phyloP scores from a whole-genome alignment of 2,329 filamentous ascomycete genomes.

The Microdochium paspali region DNA sequence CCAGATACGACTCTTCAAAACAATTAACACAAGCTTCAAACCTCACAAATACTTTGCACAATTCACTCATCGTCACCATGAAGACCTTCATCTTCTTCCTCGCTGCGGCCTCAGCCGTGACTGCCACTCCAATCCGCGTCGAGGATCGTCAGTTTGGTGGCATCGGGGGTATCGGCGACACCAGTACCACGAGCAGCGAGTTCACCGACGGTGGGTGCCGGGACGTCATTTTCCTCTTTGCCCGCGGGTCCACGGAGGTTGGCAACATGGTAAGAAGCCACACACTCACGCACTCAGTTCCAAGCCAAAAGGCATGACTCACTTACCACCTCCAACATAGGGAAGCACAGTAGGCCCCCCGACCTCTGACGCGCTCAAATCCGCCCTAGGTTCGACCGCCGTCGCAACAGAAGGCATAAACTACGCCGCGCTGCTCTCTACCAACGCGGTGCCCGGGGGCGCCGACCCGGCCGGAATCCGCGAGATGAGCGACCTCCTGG shows the following conservation, averaged over 20 bases:
- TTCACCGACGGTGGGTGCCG: slow-evolving; percentile 17
- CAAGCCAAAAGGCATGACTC: background rate
- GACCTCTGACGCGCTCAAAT: slow-evolving; percentile 5
- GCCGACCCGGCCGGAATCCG: slow-evolving; percentile 16
- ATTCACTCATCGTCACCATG: background rate
- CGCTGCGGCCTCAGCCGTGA: background rate
- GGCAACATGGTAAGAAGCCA: slow-evolving; percentile 22
- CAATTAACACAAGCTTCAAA: too few species aligned
- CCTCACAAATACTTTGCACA: too few species aligned
- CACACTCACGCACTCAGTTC: background rate
- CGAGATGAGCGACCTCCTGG: slow-evolving; percentile 17
- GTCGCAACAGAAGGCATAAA: slow-evolving; percentile 7
- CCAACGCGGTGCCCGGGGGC: slow-evolving; percentile 18
- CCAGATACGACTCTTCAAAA: background rate
- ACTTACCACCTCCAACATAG: background rate
- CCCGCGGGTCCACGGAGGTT: slow-evolving; percentile 21
- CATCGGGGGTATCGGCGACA: too few species aligned
- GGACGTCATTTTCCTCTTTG: slow-evolving; percentile 22
- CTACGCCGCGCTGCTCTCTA: slow-evolving; percentile 17
- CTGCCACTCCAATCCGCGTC: background rate
- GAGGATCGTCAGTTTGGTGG: background rate
- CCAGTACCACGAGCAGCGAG: slow-evolving; percentile 13
- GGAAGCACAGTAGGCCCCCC: slow-evolving; percentile 4
- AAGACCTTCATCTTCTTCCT: background rate
- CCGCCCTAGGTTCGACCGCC: slow-evolving; percentile 1